Evolutionary conservation across 2,329 filamentous ascomycete genomes (phyloP).

Genomic region (Cladophialophora bantiana): DNA sequence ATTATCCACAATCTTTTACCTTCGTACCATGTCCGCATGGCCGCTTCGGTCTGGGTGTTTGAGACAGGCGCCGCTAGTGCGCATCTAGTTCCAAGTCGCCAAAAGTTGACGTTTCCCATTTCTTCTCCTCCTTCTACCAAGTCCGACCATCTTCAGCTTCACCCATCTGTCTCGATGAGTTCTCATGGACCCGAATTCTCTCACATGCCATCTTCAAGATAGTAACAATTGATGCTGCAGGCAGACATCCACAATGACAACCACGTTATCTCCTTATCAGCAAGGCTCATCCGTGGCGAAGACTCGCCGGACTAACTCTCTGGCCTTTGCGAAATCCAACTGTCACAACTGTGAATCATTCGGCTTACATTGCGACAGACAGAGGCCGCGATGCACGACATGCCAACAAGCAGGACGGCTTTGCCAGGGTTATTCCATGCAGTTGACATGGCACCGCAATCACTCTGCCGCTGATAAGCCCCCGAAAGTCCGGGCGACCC

Average conservation of each 20-base stretch:
- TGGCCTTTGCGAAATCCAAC: slow-evolving; percentile 27
- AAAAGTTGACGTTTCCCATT: not conserved
- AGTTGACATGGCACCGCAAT: slow-evolving; percentile 26
- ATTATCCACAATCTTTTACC: not conserved
- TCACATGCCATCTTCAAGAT: not conserved
- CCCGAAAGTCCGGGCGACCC: slow-evolving; percentile 13
- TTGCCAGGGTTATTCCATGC: slow-evolving; percentile 29
- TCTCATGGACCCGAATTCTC: not conserved
- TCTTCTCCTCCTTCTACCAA: not conserved
- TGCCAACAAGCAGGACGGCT: slow-evolving; percentile 20
- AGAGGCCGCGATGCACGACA: slow-evolving; percentile 23
- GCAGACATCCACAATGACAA: slow-evolving; percentile 9
- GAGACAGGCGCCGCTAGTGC: not conserved
- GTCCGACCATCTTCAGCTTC: not conserved
- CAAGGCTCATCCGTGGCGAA: not conserved
- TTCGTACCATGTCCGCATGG: not conserved
- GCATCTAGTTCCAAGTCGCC: not conserved
- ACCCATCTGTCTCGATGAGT: not conserved
- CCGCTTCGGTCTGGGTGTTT: not conserved
- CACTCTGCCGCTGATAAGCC: slow-evolving; percentile 24
- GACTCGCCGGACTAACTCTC: slow-evolving; percentile 22
- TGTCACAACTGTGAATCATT: slow-evolving; percentile 23
- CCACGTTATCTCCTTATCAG: slow-evolving; percentile 12
- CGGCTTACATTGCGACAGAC: slow-evolving; percentile 19
- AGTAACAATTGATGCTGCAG: not conserved